Evolutionary conservation across 768 basidiomycete genomes (phyloP).

Genomic region (Boletus speciosus): DNA sequence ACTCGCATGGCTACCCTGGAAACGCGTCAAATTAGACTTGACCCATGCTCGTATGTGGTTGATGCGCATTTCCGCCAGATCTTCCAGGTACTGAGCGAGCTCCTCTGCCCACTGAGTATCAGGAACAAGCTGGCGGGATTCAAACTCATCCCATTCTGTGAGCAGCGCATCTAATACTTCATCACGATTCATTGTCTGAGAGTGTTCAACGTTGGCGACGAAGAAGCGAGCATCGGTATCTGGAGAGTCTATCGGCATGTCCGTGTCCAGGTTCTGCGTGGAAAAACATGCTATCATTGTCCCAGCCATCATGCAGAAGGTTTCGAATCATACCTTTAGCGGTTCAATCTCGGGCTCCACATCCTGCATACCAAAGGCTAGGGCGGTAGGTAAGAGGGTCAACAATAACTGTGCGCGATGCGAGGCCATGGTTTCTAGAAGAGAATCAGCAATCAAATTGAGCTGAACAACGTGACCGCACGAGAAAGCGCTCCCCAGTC

Average conservation of each 20-base stretch:
- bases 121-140: conserved; percentile 30
- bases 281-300: not conserved
- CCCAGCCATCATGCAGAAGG: not conserved
- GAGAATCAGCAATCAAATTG: not conserved
- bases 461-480: conserved; percentile 24
- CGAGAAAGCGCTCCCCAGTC: conserved; percentile 63
- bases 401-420: conserved; percentile 43
- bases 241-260: conserved; percentile 33
- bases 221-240: conserved; percentile 40
- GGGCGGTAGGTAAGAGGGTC: conserved; percentile 42
- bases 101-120: conserved; percentile 44
- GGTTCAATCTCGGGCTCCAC: conserved; percentile 42
- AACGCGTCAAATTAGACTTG: conserved; percentile 44
- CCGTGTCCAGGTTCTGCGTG: conserved; percentile 53
- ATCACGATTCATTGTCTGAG: conserved; percentile 12
- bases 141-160: conserved; percentile 30
- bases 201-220: conserved; percentile 15
- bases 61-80: conserved; percentile 44
- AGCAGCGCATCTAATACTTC: conserved; percentile 13
- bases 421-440: conserved; percentile 43
- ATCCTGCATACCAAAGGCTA: conserved; percentile 48
- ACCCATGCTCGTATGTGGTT: conserved; percentile 51
- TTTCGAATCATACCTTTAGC: conserved; percentile 41
- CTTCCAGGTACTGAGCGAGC: conserved; percentile 39
- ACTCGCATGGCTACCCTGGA: conserved; percentile 43